Conservation (phyloP, 371 early-diverging fungal genomes). For the Rhizopus microsporus region DNA sequence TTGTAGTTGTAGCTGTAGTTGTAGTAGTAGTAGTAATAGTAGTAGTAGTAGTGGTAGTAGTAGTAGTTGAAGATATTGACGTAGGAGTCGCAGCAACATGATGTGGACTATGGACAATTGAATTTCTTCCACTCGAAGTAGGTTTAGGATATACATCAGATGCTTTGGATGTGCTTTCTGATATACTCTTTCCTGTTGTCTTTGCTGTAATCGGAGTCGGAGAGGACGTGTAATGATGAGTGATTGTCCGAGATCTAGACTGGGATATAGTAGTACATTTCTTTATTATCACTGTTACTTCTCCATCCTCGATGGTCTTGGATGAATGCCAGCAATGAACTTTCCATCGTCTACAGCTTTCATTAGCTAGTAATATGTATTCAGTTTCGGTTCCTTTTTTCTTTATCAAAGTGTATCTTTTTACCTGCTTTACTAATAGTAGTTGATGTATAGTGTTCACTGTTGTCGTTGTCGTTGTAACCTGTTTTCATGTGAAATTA, state of each 20-base stretch:
- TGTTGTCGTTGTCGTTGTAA: too few relatives aligned
- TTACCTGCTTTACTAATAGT: conserved; percentile 4
- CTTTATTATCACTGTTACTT: background rate
- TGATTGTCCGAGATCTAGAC: background rate
- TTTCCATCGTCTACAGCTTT: too few relatives aligned
- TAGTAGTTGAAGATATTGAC: background rate
- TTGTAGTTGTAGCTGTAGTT: background rate
- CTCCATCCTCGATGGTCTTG: background rate
- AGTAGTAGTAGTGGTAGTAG: background rate
- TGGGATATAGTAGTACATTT: conserved; percentile 1
- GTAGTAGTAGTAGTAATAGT: background rate
- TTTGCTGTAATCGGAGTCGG: background rate
- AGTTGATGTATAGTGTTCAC: background rate
- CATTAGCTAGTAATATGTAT: background rate
- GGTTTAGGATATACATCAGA: background rate
- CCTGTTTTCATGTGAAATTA: too few relatives aligned
- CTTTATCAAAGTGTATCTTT: background rate
- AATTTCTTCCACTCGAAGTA: background rate
- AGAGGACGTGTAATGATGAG: background rate
- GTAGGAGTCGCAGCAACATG: too few relatives aligned
- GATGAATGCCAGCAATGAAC: background rate
- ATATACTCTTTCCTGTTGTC: background rate
- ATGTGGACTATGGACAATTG: background rate
- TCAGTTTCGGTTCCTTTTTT: background rate
- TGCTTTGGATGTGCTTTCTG: background rate